Evolutionary conservation across 192 early-diverging fungal species (phyloP).

Genomic region (Geranomyces variabilis): DNA sequence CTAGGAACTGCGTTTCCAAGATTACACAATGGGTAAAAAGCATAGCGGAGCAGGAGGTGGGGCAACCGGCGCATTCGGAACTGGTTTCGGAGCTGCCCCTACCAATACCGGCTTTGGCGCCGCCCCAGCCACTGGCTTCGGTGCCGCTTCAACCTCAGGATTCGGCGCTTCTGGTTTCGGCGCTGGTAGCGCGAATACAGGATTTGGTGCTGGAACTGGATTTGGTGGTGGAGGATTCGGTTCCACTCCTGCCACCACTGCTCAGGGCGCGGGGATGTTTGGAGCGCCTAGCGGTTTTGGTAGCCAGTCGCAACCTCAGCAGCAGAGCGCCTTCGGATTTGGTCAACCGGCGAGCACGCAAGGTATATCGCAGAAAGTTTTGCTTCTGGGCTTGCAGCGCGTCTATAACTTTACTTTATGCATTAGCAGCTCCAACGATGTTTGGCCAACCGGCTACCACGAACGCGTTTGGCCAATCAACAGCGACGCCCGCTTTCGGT

Average conservation of each 20-base stretch:
- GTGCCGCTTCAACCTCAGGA: slow-evolving; percentile 24
- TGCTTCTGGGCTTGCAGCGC: too few relatives aligned
- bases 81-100: slow-evolving; percentile 44
- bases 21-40: slow-evolving; percentile 85
- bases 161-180: slow-evolving; percentile 1
- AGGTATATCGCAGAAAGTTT: background rate
- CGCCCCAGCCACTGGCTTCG: slow-evolving; percentile 26
- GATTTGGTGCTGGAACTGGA: slow-evolving; percentile 30
- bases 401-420: too few relatives aligned
- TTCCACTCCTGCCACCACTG: slow-evolving; percentile 17
- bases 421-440: background rate
- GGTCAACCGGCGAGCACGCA: slow-evolving; percentile 7
- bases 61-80: slow-evolving; percentile 32
- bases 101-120: background rate
- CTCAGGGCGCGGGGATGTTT: slow-evolving; percentile 21
- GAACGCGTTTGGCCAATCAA: slow-evolving; percentile 5
- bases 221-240: slow-evolving; percentile 19
- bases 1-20: slow-evolving; percentile 82
- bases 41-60: slow-evolving; percentile 50
- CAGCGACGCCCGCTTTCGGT: slow-evolving; percentile 23
- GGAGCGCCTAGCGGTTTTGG: background rate
- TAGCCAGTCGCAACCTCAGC: background rate
- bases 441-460: slow-evolving; percentile 17
- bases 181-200: slow-evolving; percentile 14
- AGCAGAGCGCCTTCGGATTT: background rate